Conservation (phyloP, 2,329 filamentous ascomycete species). For the Beauveria rudraprayagi region DNA sequence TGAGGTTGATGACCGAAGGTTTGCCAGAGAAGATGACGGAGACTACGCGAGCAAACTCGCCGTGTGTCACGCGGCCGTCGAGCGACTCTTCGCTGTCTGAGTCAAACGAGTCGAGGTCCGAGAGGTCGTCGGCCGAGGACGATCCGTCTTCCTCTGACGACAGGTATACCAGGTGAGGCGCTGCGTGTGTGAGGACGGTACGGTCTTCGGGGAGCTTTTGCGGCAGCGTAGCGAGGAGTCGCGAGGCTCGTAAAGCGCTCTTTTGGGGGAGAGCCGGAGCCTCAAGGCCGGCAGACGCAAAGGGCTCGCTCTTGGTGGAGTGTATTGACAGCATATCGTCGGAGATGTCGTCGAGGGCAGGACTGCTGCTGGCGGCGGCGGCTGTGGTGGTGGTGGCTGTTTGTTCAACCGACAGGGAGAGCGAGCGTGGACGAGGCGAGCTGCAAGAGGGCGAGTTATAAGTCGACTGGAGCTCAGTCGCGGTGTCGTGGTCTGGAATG, state of each 20-base stretch:
- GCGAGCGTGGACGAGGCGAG: background rate
- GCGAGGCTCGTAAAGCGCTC: conserved; percentile 41
- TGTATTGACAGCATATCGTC: conserved; percentile 23
- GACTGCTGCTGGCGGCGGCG: background rate
- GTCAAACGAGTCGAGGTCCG: conserved; percentile 27
- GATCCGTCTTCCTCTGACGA: conserved; percentile 60
- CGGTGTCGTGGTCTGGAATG: conserved; percentile 9
- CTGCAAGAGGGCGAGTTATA: conserved; percentile 8
- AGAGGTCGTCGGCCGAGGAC: conserved; percentile 46
- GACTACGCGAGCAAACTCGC: conserved; percentile 50
- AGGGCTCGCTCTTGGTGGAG: conserved; percentile 15
- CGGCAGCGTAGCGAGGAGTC: conserved; percentile 26
- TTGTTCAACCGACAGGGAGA: conserved; percentile 3
- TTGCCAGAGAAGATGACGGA: conserved; percentile 53
- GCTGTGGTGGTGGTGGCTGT: background rate
- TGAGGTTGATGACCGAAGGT: conserved; percentile 48
- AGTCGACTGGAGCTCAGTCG: background rate
- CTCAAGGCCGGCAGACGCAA: conserved; percentile 1
- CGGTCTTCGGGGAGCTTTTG: conserved; percentile 24
- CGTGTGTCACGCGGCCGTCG: conserved; percentile 34
- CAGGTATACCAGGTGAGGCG: conserved; percentile 53
- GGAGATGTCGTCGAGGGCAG: background rate
- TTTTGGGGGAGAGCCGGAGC: conserved; percentile 42
- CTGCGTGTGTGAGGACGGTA: conserved; percentile 28
- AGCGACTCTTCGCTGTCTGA: conserved; percentile 31